Conservation (phyloP, 768 basidiomycete genomes). For the Lanmaoa rubissima region DNA sequence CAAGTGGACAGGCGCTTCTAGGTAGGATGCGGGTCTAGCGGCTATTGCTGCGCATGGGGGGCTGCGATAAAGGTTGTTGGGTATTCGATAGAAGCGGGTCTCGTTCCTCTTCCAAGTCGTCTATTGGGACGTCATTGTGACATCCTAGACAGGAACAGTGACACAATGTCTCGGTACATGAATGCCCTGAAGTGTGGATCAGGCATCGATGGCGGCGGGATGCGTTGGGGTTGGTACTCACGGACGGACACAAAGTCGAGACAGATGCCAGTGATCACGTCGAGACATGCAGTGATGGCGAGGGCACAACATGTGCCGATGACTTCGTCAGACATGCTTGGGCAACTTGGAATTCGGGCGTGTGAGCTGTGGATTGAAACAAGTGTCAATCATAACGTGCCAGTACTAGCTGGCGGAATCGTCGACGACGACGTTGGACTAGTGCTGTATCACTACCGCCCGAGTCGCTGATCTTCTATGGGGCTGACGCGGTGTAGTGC, state of each 20-base stretch:
- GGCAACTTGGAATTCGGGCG: no score
- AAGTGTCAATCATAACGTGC: no score
- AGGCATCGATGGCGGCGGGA: background rate
- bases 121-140: background rate
- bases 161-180: conserved; percentile 29
- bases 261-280: conserved; percentile 24
- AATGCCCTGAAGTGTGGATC: conserved; percentile 15
- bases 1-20: background rate
- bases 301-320: conserved; percentile 24
- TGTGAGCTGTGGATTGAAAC: no score
- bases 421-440: no score
- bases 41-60: conserved; percentile 22
- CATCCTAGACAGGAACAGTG: conserved; percentile 16
- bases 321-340: conserved; percentile 20
- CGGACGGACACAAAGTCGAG: conserved; percentile 23
- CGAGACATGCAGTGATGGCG: conserved; percentile 16
- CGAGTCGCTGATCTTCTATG: no score
- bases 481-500: no score
- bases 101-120: conserved; percentile 18
- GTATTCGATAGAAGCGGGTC: conserved; percentile 20
- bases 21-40: background rate
- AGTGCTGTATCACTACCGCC: no score
- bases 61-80: conserved; percentile 21
- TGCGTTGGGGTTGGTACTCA: conserved; percentile 3
- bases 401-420: no score